phyloP scores from a whole-genome alignment of 345 rosid genomes.

The Murraya paniculata region DNA sequence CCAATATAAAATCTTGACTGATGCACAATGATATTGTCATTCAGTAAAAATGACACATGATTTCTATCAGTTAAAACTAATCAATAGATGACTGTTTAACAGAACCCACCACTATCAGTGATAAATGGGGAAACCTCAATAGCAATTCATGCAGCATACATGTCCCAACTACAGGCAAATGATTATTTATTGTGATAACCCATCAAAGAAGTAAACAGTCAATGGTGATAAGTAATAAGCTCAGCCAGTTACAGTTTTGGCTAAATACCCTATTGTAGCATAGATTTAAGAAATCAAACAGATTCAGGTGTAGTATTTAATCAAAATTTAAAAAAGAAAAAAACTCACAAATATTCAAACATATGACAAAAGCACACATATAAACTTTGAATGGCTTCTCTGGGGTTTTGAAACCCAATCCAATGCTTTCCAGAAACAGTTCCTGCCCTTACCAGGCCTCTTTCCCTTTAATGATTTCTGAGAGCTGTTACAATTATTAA shows the following conservation, averaged over 20 bases:
- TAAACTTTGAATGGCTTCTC: slow-evolving; percentile 68
- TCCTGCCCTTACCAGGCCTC: slow-evolving; percentile 93
- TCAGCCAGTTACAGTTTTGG: no score
- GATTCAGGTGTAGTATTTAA: not conserved
- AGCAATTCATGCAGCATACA: not conserved
- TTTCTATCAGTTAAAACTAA: not conserved
- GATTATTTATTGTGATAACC: not conserved
- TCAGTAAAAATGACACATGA: not conserved
- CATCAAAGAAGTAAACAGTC: not conserved
- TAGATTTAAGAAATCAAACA: not conserved
- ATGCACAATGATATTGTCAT: not conserved
- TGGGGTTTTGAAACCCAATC: slow-evolving; percentile 92
- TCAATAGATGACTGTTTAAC: not conserved
- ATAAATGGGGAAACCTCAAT: not conserved
- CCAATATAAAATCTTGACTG: not conserved
- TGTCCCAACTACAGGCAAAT: not conserved
- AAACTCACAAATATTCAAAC: not conserved
- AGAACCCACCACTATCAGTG: not conserved
- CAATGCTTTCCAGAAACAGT: slow-evolving; percentile 82
- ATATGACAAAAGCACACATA: not conserved
- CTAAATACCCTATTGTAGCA: not conserved
- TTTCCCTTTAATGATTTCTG: slow-evolving; percentile 83
- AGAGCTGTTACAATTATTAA: slow-evolving; percentile 40
- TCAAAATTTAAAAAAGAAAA: not conserved
- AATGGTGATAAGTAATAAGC: not conserved